Conservation (phyloP, 306 rosid species). For the Canavalia gladiata region DNA sequence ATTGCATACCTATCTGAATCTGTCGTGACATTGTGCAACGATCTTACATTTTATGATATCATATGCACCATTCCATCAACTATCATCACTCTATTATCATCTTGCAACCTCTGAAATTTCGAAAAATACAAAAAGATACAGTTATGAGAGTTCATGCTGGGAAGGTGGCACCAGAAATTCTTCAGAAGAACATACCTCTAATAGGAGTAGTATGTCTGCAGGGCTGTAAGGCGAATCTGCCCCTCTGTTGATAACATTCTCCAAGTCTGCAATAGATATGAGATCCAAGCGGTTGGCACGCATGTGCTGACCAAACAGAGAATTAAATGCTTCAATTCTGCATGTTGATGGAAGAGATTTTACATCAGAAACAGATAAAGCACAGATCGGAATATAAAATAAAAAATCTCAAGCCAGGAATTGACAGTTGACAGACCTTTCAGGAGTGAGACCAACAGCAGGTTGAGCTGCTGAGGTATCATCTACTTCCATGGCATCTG, state of each 20-base stretch:
- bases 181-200: constrained; percentile 67
- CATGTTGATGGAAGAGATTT: constrained; percentile 19
- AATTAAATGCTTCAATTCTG: constrained; percentile 83
- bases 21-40: constrained; percentile 37
- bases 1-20: constrained; percentile 44
- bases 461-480: constrained; percentile 64
- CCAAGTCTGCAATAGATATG: constrained; percentile 74
- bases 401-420: neutral
- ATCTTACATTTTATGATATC: constrained; percentile 59
- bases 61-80: constrained; percentile 78
- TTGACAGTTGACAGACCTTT: constrained; percentile 63
- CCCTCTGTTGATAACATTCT: constrained; percentile 66
- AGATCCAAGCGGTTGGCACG: constrained; percentile 71
- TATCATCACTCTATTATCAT: constrained; percentile 85
- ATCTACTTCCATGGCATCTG: constrained; percentile 81
- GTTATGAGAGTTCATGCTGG: constrained; percentile 15
- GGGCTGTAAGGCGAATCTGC: constrained; percentile 61
- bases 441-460: constrained; percentile 64
- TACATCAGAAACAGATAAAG: constrained; percentile 30
- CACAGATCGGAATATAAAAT: neutral
- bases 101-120: constrained; percentile 83
- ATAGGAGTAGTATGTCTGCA: constrained; percentile 66
- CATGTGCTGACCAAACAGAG: constrained; percentile 89
- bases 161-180: constrained; percentile 13
- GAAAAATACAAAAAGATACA: constrained; percentile 28